Evolutionary conservation across 2,329 filamentous ascomycete genomes (phyloP).

Genomic region (Penicillium corylophilum): DNA sequence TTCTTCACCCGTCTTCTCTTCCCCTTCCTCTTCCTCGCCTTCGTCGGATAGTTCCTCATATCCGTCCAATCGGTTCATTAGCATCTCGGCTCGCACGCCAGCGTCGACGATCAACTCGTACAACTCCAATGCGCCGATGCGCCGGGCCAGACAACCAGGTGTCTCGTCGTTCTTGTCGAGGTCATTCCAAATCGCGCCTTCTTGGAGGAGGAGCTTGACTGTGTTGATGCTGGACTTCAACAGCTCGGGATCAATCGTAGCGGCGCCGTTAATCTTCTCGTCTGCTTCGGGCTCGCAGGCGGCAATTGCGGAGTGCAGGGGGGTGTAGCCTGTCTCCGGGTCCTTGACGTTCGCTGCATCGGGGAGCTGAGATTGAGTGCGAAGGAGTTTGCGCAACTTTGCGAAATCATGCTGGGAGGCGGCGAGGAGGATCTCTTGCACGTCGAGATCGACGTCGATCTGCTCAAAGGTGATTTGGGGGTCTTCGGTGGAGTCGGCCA

Average conservation of each 20-base stretch:
- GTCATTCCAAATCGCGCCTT: constrained; percentile 97
- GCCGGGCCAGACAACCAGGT: constrained; percentile 77
- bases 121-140: constrained; percentile 65
- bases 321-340: constrained; percentile 78
- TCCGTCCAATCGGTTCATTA: constrained; percentile 77
- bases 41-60: constrained; percentile 66
- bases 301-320: constrained; percentile 87
- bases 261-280: constrained; percentile 24
- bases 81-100: constrained; percentile 83
- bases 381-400: constrained; percentile 68
- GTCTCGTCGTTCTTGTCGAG: constrained; percentile 84
- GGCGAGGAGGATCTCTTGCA: constrained; percentile 64
- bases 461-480: constrained; percentile 26
- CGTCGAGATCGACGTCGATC: constrained; percentile 39
- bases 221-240: constrained; percentile 65
- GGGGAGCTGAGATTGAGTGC: constrained; percentile 45
- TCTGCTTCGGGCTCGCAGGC: constrained; percentile 55
- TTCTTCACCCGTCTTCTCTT: constrained; percentile 16
- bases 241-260: constrained; percentile 23
- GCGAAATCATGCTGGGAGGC: constrained; percentile 66
- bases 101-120: constrained; percentile 86
- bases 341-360: constrained; percentile 76
- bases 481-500: constrained; percentile 26
- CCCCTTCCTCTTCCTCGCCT: constrained; percentile 33
- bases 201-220: constrained; percentile 74